Base-by-base conservation (phyloP, 768 basidiomycete genomes). In the Suillus discolor region DNA sequence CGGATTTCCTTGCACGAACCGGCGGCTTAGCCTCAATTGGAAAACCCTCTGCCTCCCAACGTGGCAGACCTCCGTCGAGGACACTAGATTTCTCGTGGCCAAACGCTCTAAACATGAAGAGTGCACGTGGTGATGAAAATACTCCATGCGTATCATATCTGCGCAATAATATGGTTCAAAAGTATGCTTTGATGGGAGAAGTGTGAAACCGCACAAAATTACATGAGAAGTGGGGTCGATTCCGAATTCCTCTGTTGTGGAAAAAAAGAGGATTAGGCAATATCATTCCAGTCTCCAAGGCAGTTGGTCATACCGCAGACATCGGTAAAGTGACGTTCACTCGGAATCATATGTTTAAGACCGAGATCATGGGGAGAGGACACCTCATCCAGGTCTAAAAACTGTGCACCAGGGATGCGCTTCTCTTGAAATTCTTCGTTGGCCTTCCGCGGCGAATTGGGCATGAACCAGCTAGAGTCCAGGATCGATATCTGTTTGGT, bases 401-500 rank as follows among this genome's bases (percentile, higher is more conserved):
- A 92, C 61, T 84, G 85, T 1, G 94, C 88, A 13, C 84, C 82
- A 6, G 91, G 91, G 41, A 97, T 85, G 41, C 89, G 84, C 67
- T 85, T 88, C 34, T 79, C 74, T 25, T 81, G 73, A 69, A 88
- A 96, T 77, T 97, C 96, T 38, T 85, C 76, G n/a, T 76, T 75
- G 2, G 91, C 83, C 61, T 87, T 87, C 63, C 96, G 86, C 2
- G 88, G 81, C 41, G 90, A 85, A 75, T 89, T 92, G 61, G 96
- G 97, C 97, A 98, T 97, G 76, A 93, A 90, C 97, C 96, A 98
- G 60, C 87, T 89, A 28, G 89, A 88, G 72, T 99, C 97, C 41
- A 90, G 81, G 69, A 90, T 76, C 76, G 57, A 77, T 65, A 66
- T 68, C 62, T 18, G 57, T 38, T 36, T 61, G 23, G 62, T 60